Evolutionary conservation across 768 basidiomycete genomes (phyloP).

Genomic region (Lactifluus hygrophoroides): DNA sequence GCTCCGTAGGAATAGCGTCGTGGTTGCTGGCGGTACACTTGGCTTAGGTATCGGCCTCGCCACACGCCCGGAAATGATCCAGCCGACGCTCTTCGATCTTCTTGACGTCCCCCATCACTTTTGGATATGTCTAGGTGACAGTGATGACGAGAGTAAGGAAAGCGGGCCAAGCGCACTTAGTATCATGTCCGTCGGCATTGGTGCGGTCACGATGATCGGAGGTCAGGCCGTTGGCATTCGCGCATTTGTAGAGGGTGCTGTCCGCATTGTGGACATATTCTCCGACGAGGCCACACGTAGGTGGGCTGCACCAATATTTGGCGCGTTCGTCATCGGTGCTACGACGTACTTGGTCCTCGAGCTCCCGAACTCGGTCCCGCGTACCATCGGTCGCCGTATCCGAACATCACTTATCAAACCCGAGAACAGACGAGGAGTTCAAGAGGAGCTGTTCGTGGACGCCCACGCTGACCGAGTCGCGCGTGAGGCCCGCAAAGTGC

Average conservation of each 20-base stretch:
- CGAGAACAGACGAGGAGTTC: slow-evolving; percentile 39
- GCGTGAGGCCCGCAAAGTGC: slow-evolving; percentile 87
- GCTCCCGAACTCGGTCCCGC: slow-evolving; percentile 81
- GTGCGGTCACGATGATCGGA: slow-evolving; percentile 85
- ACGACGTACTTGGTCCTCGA: slow-evolving; percentile 79
- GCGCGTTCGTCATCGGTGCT: slow-evolving; percentile 63
- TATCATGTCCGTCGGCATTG: slow-evolving; percentile 67
- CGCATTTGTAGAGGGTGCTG: slow-evolving; percentile 66
- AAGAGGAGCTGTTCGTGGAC: slow-evolving; percentile 52
- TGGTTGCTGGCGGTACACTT: slow-evolving; percentile 69
- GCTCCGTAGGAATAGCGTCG: slow-evolving; percentile 38
- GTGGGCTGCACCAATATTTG: slow-evolving; percentile 84
- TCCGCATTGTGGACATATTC: slow-evolving; percentile 69
- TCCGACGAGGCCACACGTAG: slow-evolving; percentile 71
- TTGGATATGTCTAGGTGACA: slow-evolving; percentile 57
- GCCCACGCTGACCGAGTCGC: slow-evolving; percentile 62
- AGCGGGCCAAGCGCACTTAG: slow-evolving; percentile 56
- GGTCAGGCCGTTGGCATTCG: slow-evolving; percentile 72
- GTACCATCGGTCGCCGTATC: slow-evolving; percentile 81
- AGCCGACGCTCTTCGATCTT: slow-evolving; percentile 75
- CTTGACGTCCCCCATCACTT: slow-evolving; percentile 82
- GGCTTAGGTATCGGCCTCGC: slow-evolving; percentile 81
- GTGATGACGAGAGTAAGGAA: slow-evolving; percentile 32
- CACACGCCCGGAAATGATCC: slow-evolving; percentile 65
- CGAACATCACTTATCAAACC: slow-evolving; percentile 47